Evolutionary conservation across 805 yeast genomes (phyloP).

Genomic region (Scheffersomyces coipomensis): DNA sequence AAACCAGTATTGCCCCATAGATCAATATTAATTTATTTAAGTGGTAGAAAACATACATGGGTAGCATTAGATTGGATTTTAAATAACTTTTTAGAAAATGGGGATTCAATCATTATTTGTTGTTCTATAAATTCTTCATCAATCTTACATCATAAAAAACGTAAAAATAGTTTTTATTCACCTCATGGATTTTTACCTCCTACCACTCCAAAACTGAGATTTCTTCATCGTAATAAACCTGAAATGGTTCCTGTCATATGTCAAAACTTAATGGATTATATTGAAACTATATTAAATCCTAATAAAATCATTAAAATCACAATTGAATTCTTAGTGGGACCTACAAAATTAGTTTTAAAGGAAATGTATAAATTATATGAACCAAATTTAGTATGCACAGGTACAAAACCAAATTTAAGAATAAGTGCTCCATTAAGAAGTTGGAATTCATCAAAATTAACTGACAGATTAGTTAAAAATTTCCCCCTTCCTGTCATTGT

Average conservation of each 20-base stretch:
- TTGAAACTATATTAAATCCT: conserved; percentile 46
- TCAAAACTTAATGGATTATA: conserved; percentile 52
- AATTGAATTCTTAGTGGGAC: conserved; percentile 61
- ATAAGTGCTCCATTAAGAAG: conserved; percentile 52
- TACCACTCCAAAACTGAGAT: conserved; percentile 28
- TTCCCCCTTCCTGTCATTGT: conserved; percentile 67
- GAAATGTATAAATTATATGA: conserved; percentile 61
- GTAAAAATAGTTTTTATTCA: conserved; percentile 8
- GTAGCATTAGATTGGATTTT: conserved; percentile 74
- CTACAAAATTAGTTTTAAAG: conserved; percentile 52
- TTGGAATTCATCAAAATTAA: conserved; percentile 61
- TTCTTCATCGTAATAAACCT: conserved; percentile 42
- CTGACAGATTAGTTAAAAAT: conserved; percentile 63
- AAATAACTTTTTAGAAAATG: conserved; percentile 52
- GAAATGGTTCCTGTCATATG: conserved; percentile 46
- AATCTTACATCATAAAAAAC: conserved; percentile 6
- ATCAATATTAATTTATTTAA: conserved; percentile 59
- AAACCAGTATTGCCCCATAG: conserved; percentile 49
- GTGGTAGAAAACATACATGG: conserved; percentile 80
- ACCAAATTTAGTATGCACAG: conserved; percentile 57
- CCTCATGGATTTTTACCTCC: conserved; percentile 13
- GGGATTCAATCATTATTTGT: conserved; percentile 65
- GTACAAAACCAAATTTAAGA: conserved; percentile 47
- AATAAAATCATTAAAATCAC: conserved; percentile 48
- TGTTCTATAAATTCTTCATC: conserved; percentile 42